Evolutionary conservation across 768 basidiomycete genomes (phyloP).

Genomic region (Clavulina sp.): DNA sequence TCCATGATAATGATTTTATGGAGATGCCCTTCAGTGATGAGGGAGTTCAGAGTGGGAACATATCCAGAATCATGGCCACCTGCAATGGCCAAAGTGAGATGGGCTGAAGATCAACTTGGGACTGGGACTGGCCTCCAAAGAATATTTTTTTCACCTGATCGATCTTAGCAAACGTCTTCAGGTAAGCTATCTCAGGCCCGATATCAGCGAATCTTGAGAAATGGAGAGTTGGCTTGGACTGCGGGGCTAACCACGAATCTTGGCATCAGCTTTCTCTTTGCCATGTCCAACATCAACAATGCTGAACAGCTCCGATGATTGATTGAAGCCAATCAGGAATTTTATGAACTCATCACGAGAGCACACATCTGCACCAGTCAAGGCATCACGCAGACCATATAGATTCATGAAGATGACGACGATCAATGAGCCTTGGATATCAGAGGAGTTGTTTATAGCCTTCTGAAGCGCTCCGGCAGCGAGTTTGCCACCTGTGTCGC

Average conservation of each 20-base stretch:
- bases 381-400: not conserved
- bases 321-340: constrained; percentile 53
- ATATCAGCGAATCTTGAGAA: constrained; percentile 4
- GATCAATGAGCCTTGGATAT: not conserved
- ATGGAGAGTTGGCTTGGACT: not conserved
- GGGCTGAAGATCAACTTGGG: not conserved
- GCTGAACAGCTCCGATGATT: constrained; percentile 45
- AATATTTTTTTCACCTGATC: constrained; percentile 49
- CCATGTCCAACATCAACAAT: constrained; percentile 53
- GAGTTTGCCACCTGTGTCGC: constrained; percentile 1
- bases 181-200: constrained; percentile 37
- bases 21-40: constrained; percentile 45
- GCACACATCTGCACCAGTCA: constrained; percentile 5
- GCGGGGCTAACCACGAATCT: constrained; percentile 42
- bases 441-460: not conserved
- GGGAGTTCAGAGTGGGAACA: constrained; percentile 39
- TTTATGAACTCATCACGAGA: constrained; percentile 33
- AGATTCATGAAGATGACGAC: constrained; percentile 1
- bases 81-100: not conserved
- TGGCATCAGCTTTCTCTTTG: constrained; percentile 61
- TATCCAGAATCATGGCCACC: constrained; percentile 59
- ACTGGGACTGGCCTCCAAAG: constrained; percentile 32
- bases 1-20: too few relatives aligned
- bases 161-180: constrained; percentile 46
- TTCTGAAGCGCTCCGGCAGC: constrained; percentile 1